These are phyloP conservation scores for Aspergillus terreus DNA, from an alignment of 2,329 filamentous ascomycete species.

Conservation along the genomic window DNA sequence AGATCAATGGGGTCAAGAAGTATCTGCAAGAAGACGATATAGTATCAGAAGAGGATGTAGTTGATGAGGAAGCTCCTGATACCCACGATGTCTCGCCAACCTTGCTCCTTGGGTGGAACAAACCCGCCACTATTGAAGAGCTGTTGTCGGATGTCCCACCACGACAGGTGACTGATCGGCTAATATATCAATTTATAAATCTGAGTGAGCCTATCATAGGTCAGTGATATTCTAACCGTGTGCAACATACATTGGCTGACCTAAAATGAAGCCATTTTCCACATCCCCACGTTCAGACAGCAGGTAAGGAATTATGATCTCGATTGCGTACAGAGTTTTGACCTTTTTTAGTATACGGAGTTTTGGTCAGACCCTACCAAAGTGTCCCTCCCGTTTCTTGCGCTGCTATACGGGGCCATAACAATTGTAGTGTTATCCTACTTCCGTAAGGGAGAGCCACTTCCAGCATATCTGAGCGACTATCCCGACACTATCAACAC, in stretches of 20 bases:
- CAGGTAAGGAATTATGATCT: conserved; percentile 17
- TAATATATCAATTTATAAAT: conserved; percentile 33
- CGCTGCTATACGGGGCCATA: conserved; percentile 27
- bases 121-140: conserved; percentile 27
- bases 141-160: conserved; percentile 29
- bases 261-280: conserved; percentile 21
- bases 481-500: conserved; percentile 31
- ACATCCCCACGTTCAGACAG: conserved; percentile 30
- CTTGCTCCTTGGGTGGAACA: conserved; percentile 26
- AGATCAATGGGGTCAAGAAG: conserved; percentile 35
- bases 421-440: conserved; percentile 25
- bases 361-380: conserved; percentile 28
- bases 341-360: conserved; percentile 21
- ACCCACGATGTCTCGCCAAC: conserved; percentile 19
- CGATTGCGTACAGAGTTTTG: neutral
- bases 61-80: conserved; percentile 16
- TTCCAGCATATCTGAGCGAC: conserved; percentile 16
- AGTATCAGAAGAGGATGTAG: conserved; percentile 21
- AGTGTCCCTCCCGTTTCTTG: conserved; percentile 29
- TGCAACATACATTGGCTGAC: neutral
- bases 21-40: conserved; percentile 22
- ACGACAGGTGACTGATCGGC: conserved; percentile 27
- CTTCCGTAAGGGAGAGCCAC: conserved; percentile 20
- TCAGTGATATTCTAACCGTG: conserved; percentile 8
- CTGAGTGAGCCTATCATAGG: conserved; percentile 29